Evolutionary conservation across 148 eudicot genomes (phyloP).

Genomic region (Vaccinium macrocarpon): DNA sequence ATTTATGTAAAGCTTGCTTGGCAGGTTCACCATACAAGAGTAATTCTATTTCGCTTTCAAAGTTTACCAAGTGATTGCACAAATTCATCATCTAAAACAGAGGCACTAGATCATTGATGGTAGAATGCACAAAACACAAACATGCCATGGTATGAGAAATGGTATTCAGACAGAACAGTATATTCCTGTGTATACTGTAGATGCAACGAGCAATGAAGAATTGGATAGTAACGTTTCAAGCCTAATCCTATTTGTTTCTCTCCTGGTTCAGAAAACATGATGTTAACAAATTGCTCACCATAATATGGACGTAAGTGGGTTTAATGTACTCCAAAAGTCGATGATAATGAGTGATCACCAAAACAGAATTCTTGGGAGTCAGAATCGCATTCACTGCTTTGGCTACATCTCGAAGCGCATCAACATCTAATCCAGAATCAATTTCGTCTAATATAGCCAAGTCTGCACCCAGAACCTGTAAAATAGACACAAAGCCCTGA

Average conservation of each 20-base stretch:
- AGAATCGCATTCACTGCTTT: constrained; percentile 79
- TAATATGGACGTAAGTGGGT: constrained; percentile 79
- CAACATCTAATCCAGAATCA: constrained; percentile 96
- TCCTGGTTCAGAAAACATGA: not conserved
- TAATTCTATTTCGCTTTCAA: not conserved
- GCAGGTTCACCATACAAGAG: not conserved
- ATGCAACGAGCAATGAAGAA: not conserved
- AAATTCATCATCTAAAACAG: not conserved
- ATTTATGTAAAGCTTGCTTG: not conserved
- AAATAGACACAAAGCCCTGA: not conserved
- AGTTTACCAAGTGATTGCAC: not conserved
- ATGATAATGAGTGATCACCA: constrained; percentile 95
- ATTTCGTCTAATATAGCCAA: constrained; percentile 93
- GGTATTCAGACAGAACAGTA: not conserved
- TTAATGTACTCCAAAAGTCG: constrained; percentile 78
- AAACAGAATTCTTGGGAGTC: constrained; percentile 70
- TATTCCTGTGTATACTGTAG: not conserved
- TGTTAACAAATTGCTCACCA: constrained; percentile 49
- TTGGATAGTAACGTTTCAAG: not conserved
- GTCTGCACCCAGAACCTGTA: constrained; percentile 94
- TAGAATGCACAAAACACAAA: not conserved
- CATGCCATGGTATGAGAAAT: not conserved
- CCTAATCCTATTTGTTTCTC: not conserved
- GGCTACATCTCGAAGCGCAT: constrained; percentile 95
- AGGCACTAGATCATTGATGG: not conserved